Evolutionary conservation across 2,329 filamentous ascomycete genomes (phyloP), one percentile per base, ranked within the genome.

Genomic region (Stylonectria norvegica): DNA sequence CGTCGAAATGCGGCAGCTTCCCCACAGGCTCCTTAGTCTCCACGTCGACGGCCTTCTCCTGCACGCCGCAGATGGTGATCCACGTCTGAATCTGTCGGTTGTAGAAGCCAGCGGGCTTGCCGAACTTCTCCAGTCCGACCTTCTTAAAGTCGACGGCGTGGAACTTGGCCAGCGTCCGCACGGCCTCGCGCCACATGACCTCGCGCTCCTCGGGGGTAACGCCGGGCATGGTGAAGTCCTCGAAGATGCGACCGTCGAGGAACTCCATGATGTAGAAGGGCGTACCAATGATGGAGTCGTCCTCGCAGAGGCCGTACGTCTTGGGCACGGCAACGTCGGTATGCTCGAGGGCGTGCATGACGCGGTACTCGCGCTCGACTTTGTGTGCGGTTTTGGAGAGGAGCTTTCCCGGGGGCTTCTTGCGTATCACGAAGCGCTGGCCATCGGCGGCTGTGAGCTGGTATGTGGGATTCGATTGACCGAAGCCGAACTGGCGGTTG

Each of bases 181-280:
- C 75, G 19, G 91, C 91, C 50, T 85, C 86, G 56, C 79, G 79
- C 91, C 91, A 97, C 81, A 96, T 85, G 56, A 79, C 78, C 20
- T 70, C 79, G 44, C 91, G 78, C 52, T 95, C 84, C 28, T 73
- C 72, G 0, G 85, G 66, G 18, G 74, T 75, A 10, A 89, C 79
- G 10, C 72, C 84, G 2, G 89, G 90, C 61, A 97, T 83, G 20
- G 83, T 72, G 30, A 89, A 85, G 65, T 97, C 89, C 58, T 91
- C 87, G 59, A 97, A 88, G 67, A 96, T 95, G 58, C 93, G 83
- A 15, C 93, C 93, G 59, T 95, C 86, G 46, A 97, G 75, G 63
- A 93, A 97, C 63, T 89, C 83, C 93, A 98, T 97, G 59, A 97
- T 83, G 69, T 98, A 97, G 66, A 97, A 98, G 5, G 89, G 79